Conservation (phyloP, 1,139 yeast genomes). For the Arxiozyma slooffiae region DNA sequence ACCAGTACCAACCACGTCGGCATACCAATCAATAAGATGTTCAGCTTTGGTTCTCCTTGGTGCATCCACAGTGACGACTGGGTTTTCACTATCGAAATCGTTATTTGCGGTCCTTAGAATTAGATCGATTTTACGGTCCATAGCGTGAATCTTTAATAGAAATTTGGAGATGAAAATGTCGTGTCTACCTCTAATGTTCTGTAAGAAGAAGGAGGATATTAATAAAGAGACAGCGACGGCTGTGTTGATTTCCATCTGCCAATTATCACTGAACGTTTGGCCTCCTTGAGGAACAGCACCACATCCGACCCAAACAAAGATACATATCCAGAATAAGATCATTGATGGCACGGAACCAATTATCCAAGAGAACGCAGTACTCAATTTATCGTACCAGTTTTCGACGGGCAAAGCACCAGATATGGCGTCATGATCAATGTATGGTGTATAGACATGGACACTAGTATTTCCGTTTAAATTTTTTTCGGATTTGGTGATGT, state of each 20-base stretch:
- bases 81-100: slow-evolving; percentile 23
- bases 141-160: slow-evolving; percentile 18
- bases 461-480: no score
- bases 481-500: not conserved
- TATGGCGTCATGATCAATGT: not conserved
- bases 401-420: slow-evolving; percentile 18
- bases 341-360: slow-evolving; percentile 30
- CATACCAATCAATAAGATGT: slow-evolving; percentile 31
- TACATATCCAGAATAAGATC: slow-evolving; percentile 32
- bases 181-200: slow-evolving; percentile 33
- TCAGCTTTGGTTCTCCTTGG: slow-evolving; percentile 20
- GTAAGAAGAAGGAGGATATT: slow-evolving; percentile 31
- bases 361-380: slow-evolving; percentile 17
- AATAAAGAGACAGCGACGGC: slow-evolving; percentile 33
- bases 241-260: slow-evolving; percentile 36
- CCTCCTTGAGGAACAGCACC: slow-evolving; percentile 27
- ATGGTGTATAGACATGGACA: not conserved
- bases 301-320: slow-evolving; percentile 32
- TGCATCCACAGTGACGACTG: slow-evolving; percentile 19
- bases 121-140: slow-evolving; percentile 29
- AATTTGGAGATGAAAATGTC: slow-evolving; percentile 25
- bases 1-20: slow-evolving; percentile 35
- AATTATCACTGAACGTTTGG: slow-evolving; percentile 28
- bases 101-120: slow-evolving; percentile 17
- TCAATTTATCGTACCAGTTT: slow-evolving; percentile 29